A percentile compares a stretch with the other conserved stretches of the same genome.
These are phyloP conservation scores for Monascus ruber DNA, from an alignment of 2,329 filamentous ascomycete species.

Conservation along the genomic window DNA sequence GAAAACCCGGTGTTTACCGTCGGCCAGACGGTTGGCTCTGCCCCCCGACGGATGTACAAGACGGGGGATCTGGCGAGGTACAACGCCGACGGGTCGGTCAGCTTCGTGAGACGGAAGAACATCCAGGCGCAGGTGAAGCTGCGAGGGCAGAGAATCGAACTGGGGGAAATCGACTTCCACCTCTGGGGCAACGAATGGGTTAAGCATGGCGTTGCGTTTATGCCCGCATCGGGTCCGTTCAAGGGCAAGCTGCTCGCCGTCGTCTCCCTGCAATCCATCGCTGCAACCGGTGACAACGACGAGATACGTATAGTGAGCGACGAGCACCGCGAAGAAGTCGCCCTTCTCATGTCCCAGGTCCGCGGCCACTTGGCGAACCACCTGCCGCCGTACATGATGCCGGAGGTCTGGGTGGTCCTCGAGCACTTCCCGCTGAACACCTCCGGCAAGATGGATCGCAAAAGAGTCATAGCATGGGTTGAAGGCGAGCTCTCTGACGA, in stretches of 20 bases:
- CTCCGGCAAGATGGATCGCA: conserved; percentile 1
- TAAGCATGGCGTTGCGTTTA: not conserved
- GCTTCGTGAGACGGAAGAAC: conserved; percentile 23
- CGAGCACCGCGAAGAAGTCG: not conserved
- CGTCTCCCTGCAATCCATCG: not conserved
- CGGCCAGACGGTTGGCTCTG: not conserved
- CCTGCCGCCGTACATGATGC: conserved; percentile 1
- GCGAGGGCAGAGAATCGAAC: conserved; percentile 24
- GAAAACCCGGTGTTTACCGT: conserved; percentile 11
- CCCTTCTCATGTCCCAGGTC: not conserved
- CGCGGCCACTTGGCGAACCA: not conserved
- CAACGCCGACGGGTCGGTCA: conserved; percentile 17
- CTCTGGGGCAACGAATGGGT: conserved; percentile 11
- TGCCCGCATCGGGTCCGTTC: not conserved
- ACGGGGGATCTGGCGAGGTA: conserved; percentile 26
- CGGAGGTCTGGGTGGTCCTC: not conserved
- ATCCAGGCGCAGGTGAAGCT: conserved; percentile 20
- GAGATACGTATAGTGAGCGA: not conserved
- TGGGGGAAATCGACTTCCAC: conserved; percentile 23
- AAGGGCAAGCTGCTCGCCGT: not conserved
- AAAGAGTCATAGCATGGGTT: not conserved
- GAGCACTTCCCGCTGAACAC: not conserved
- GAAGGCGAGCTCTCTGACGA: not conserved
- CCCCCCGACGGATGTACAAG: conserved; percentile 18
- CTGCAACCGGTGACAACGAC: not conserved